Evolutionary conservation across 768 basidiomycete genomes (phyloP).

Genomic region (Roridomyces roridus): DNA sequence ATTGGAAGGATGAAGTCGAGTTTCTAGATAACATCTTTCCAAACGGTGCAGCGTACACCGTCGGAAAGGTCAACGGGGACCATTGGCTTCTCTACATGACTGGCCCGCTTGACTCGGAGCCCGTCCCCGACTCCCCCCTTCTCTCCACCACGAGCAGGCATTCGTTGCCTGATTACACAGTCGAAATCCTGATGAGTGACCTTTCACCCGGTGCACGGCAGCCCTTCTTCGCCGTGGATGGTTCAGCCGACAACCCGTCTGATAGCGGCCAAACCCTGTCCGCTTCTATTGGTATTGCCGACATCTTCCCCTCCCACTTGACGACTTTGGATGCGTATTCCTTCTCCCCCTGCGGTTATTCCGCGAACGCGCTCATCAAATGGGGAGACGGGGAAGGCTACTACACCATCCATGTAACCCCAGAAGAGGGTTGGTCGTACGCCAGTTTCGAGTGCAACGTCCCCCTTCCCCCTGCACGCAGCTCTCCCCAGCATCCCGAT

Average conservation of each 20-base stretch:
- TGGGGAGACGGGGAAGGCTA: constrained; percentile 86
- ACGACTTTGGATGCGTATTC: constrained; percentile 92
- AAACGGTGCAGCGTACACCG: constrained; percentile 91
- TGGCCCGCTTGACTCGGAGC: constrained; percentile 47
- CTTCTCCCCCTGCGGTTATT: constrained; percentile 96
- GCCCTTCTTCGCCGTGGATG: constrained; percentile 68
- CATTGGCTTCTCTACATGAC: constrained; percentile 98
- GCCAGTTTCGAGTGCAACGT: constrained; percentile 99
- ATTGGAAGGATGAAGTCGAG: constrained; percentile 93
- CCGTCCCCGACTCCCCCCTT: constrained; percentile 15
- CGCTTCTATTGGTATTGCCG: constrained; percentile 74
- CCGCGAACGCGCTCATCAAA: constrained; percentile 86
- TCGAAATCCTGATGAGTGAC: constrained; percentile 98
- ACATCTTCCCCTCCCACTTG: constrained; percentile 79
- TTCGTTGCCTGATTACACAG: constrained; percentile 79
- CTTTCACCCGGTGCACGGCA: constrained; percentile 77
- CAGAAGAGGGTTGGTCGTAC: constrained; percentile 97
- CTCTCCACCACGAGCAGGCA: constrained; percentile 27
- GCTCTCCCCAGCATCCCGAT: constrained; percentile 31
- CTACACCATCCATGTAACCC: constrained; percentile 98
- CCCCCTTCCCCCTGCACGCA: constrained; percentile 57
- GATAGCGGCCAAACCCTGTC: constrained; percentile 69
- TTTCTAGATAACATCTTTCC: constrained; percentile 91
- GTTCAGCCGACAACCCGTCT: constrained; percentile 46
- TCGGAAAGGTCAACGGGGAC: constrained; percentile 97